These are phyloP conservation scores for Cryoendolithus antarcticus DNA, from an alignment of 2,329 filamentous ascomycete genomes.

Conservation along the genomic window DNA sequence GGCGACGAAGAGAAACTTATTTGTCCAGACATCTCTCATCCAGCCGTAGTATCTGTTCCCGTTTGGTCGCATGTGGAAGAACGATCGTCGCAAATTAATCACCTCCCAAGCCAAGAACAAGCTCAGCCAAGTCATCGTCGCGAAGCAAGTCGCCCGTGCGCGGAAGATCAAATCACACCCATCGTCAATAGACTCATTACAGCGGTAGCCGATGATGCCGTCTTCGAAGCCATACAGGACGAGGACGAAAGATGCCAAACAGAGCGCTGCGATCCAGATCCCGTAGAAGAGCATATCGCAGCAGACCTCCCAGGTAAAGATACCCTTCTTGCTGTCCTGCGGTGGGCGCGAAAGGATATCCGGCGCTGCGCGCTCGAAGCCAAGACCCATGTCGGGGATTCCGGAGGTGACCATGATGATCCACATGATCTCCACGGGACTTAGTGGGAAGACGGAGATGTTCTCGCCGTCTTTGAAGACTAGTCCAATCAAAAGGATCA, in stretches of 20 bases:
- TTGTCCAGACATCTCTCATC: constrained; percentile 26
- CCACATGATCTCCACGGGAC: constrained; percentile 81
- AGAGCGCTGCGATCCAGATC: constrained; percentile 59
- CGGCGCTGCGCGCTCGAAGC: constrained; percentile 60
- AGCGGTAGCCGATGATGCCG: constrained; percentile 39
- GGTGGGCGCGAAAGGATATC: constrained; percentile 74
- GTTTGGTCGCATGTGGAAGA: constrained; percentile 3
- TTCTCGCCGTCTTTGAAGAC: constrained; percentile 61
- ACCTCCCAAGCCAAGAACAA: constrained; percentile 68
- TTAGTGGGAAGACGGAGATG: constrained; percentile 73
- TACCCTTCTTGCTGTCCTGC: constrained; percentile 53
- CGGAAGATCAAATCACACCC: constrained; percentile 54
- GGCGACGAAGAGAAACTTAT: constrained; percentile 28
- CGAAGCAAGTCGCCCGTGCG: constrained; percentile 61
- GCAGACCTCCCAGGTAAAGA: constrained; percentile 68
- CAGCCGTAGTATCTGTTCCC: constrained; percentile 9
- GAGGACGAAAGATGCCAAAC: constrained; percentile 50
- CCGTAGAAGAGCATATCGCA: constrained; percentile 73
- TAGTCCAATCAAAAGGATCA: constrained; percentile 67
- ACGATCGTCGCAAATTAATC: constrained; percentile 23
- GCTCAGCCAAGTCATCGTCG: constrained; percentile 63
- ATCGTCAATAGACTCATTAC: constrained; percentile 46
- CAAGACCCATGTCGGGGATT: constrained; percentile 77
- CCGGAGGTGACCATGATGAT: constrained; percentile 89
- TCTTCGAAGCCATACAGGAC: constrained; percentile 51